Evolutionary conservation across 371 early-diverging fungal species (phyloP).

Genomic region (Mortierella sp.): DNA sequence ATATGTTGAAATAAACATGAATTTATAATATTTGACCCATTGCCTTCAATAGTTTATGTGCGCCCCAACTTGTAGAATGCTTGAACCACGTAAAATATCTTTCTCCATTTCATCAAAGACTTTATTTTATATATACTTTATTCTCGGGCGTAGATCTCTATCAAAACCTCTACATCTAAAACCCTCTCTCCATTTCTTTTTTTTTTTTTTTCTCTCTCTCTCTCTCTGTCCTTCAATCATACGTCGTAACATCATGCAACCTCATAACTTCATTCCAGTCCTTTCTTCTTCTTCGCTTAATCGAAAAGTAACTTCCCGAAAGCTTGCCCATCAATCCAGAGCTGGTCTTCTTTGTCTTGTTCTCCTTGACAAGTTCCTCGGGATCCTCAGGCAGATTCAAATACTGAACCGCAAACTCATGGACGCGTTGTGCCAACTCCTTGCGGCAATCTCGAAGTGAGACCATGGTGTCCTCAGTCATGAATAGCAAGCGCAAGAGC

Average conservation of each 20-base stretch:
- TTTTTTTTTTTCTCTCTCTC: too few relatives aligned
- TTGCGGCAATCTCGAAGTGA: constrained; percentile 30
- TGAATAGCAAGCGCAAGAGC: constrained; percentile 35
- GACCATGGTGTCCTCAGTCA: constrained; percentile 47
- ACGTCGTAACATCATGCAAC: constrained; percentile 47
- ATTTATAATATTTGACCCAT: too few relatives aligned
- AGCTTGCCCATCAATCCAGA: constrained; percentile 48
- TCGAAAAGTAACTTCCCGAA: constrained; percentile 54
- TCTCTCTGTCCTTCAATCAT: constrained; percentile 14
- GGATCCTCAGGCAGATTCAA: constrained; percentile 49
- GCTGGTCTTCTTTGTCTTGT: constrained; percentile 35
- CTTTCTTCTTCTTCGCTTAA: constrained; percentile 57
- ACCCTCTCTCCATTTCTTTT: too few relatives aligned
- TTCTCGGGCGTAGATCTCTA: too few relatives aligned
- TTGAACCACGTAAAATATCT: too few relatives aligned
- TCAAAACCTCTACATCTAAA: too few relatives aligned
- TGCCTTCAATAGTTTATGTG: too few relatives aligned
- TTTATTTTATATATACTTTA: too few relatives aligned
- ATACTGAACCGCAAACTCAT: constrained; percentile 40
- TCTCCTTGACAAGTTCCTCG: constrained; percentile 49
- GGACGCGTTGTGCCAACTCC: constrained; percentile 37
- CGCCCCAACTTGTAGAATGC: too few relatives aligned
- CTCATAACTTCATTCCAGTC: constrained; percentile 58
- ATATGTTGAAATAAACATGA: too few relatives aligned
- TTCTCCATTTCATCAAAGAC: too few relatives aligned